phyloP scores from a whole-genome alignment of 768 basidiomycete genomes.

The Mycena albidolilacea region DNA sequence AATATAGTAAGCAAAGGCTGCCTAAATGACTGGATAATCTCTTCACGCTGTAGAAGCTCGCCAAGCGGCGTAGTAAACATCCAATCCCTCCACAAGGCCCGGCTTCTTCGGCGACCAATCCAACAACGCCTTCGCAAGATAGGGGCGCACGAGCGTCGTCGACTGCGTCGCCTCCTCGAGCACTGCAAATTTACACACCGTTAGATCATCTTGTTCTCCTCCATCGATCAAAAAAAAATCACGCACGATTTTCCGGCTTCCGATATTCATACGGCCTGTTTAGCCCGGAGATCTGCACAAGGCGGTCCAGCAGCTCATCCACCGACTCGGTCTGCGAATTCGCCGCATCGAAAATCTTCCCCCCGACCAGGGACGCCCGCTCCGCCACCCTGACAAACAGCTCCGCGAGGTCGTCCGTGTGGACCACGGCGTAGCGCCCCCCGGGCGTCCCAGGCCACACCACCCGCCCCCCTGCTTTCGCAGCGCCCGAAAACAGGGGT shows the following conservation, averaged over 20 bases:
- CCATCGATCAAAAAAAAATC: background rate
- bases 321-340: constrained; percentile 58
- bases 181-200: constrained; percentile 39
- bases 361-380: constrained; percentile 51
- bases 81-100: constrained; percentile 59
- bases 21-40: too few relatives aligned
- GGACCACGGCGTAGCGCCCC: constrained; percentile 49
- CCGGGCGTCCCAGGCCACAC: constrained; percentile 36
- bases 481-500: constrained; percentile 48
- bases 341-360: constrained; percentile 57
- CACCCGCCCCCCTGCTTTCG: constrained; percentile 44
- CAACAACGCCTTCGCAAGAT: constrained; percentile 57
- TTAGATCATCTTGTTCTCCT: too few relatives aligned
- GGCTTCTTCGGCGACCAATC: constrained; percentile 61
- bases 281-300: constrained; percentile 55
- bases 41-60: background rate
- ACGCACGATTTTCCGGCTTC: constrained; percentile 54
- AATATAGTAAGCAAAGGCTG: too few relatives aligned
- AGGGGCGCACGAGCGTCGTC: constrained; percentile 52
- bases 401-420: constrained; percentile 63
- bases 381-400: constrained; percentile 58
- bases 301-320: constrained; percentile 55
- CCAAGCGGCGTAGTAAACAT: constrained; percentile 56
- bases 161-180: constrained; percentile 54
- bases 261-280: constrained; percentile 52